Conservation (phyloP, 345 rosid species). For the Salix brachista region DNA sequence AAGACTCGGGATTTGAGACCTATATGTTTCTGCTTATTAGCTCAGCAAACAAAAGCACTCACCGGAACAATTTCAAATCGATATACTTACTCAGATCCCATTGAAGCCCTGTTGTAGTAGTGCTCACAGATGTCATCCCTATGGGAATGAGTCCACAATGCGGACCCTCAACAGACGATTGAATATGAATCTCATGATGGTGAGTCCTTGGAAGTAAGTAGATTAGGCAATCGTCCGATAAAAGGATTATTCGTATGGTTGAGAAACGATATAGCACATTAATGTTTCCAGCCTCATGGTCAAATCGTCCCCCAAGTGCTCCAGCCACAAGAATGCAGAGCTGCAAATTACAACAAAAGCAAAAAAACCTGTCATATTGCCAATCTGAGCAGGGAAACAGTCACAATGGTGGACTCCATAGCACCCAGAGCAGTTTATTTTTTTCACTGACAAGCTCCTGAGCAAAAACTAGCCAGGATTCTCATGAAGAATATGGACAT, state of each 20-base stretch:
- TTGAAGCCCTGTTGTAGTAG: constrained; percentile 78
- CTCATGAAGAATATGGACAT: not conserved
- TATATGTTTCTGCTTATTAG: not conserved
- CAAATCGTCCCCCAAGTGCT: constrained; percentile 96
- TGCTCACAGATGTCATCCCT: constrained; percentile 60
- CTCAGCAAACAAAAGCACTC: not conserved
- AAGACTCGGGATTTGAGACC: not conserved
- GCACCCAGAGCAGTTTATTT: not conserved
- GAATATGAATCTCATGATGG: constrained; percentile 57
- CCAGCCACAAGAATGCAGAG: constrained; percentile 85
- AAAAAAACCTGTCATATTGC: not conserved
- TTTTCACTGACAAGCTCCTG: not conserved
- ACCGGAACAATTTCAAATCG: not conserved
- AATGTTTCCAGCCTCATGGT: constrained; percentile 88
- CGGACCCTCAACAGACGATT: constrained; percentile 65
- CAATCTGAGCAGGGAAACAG: constrained; percentile 6
- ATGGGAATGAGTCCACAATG: constrained; percentile 90
- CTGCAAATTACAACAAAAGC: constrained; percentile 32
- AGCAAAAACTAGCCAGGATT: not conserved
- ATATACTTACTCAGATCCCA: constrained; percentile 84
- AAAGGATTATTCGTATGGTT: constrained; percentile 46
- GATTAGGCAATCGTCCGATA: constrained; percentile 77
- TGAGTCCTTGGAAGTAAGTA: constrained; percentile 70
- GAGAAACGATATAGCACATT: constrained; percentile 68
- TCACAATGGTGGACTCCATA: not conserved